Evolutionary conservation across 2,329 filamentous ascomycete genomes (phyloP), one percentile per base, ranked within the genome.

Genomic region (Aspergillus sp.): DNA sequence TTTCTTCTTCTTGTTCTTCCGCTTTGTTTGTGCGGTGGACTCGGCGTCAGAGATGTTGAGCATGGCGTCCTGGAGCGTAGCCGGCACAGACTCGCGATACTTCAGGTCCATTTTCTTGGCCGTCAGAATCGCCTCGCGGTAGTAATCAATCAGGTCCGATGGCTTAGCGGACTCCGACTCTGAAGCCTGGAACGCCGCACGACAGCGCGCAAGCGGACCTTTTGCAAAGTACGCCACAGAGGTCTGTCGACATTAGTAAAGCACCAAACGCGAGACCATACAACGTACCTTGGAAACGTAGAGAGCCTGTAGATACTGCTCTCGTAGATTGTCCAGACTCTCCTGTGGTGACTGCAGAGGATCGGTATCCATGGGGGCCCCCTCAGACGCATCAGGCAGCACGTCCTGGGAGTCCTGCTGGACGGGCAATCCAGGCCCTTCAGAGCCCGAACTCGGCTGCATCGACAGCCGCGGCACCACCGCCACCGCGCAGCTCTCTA

Each of bases 171-270:
- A 57, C 21, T 62, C 55, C 31, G 54, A 43, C n/a, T 58, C 65
- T 10, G 62, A 53, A 9, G 63, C 59, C 51, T 71, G 68, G 29
- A 74, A 72, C 47, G 69, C 67, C 36, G 66, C 71, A 29, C 77
- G 72, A 23, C 73, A 76, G 23, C 77, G 73, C 13, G 76, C 70
- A 47, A 79, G 62, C 14, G 77, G 76, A 4, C 77, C 77, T 64
- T 80, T 80, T 32, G 76, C 76, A 60, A 79, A 80, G 58, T 79
- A 80, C 49, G 77, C 77, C 49, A 80, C 64, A 23, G 76, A 78
- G n/a, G 76, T 73, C 68, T 77, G 9, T 42, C 11, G 14, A n/a
- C 31, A 52, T 66, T 16, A 64, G 58, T 36, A 31, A 49, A 34
- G 16, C n/a, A 25, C 19, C 19, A 20, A n/a, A 20, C 31, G 31